Conservation (phyloP, 441 rosid species). For the Euphorbia corollata region DNA sequence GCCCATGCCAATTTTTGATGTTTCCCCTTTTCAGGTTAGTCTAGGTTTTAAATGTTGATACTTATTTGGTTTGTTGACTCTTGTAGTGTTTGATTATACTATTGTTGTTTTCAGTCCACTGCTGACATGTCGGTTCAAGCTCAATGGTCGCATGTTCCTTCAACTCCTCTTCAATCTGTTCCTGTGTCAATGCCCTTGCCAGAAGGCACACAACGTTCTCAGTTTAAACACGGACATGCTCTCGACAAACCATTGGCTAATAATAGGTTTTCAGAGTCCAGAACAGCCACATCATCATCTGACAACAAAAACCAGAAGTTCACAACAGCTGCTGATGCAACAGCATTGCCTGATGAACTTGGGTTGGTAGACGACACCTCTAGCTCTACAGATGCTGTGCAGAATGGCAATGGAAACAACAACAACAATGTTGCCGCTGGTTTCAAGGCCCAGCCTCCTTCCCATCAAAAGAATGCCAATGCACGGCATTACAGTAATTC, state of each 20-base stretch:
- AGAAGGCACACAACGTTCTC: slow-evolving; percentile 44
- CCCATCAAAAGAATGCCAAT: slow-evolving; percentile 47
- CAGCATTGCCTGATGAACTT: slow-evolving; percentile 49
- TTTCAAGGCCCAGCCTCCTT: slow-evolving; percentile 32
- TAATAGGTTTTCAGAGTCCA: slow-evolving; percentile 44
- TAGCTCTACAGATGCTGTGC: slow-evolving; percentile 30
- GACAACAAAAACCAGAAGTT: slow-evolving; percentile 28
- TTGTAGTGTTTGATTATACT: too few relatives aligned
- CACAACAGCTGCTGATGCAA: slow-evolving; percentile 29
- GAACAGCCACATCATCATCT: slow-evolving; percentile 30
- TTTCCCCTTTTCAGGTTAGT: slow-evolving; percentile 86
- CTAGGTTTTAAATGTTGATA: neutral
- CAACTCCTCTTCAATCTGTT: slow-evolving; percentile 46
- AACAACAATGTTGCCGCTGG: slow-evolving; percentile 28
- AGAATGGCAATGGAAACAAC: slow-evolving; percentile 23
- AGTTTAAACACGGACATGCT: slow-evolving; percentile 44
- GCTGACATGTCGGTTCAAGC: slow-evolving; percentile 69
- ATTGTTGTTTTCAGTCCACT: slow-evolving; percentile 43
- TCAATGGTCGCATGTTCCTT: slow-evolving; percentile 74
- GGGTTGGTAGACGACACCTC: slow-evolving; percentile 46
- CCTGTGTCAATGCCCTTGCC: slow-evolving; percentile 54
- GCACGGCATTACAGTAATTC: slow-evolving; percentile 42
- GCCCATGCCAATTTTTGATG: slow-evolving; percentile 87
- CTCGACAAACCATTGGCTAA: slow-evolving; percentile 39
- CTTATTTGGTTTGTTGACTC: too few relatives aligned